Percentiles rank a stretch among this genome's conserved stretches.
Conservation (phyloP, 352 stramenopile species). For the Vaucheria bursata region DNA sequence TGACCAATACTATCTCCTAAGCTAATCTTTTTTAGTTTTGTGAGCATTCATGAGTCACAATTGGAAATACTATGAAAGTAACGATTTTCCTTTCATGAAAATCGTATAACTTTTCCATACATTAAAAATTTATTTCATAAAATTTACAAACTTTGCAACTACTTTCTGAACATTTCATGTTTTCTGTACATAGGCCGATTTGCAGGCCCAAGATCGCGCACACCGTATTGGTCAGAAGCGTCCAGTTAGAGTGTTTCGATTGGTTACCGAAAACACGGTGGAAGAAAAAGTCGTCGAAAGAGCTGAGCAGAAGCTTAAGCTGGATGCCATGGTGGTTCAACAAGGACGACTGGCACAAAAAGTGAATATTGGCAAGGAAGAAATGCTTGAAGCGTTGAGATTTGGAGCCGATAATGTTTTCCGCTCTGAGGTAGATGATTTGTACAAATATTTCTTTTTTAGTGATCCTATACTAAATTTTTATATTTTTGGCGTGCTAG, state of each 20-base stretch:
- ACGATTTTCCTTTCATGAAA: too few relatives aligned
- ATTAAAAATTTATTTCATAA: too few relatives aligned
- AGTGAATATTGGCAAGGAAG: slow-evolving; percentile 63
- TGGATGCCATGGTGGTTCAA: slow-evolving; percentile 80
- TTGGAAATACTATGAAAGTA: too few relatives aligned
- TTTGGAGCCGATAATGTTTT: slow-evolving; percentile 47
- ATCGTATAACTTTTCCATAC: too few relatives aligned
- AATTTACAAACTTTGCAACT: too few relatives aligned
- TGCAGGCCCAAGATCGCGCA: slow-evolving; percentile 97
- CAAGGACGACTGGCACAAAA: slow-evolving; percentile 67
- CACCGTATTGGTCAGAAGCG: slow-evolving; percentile 99
- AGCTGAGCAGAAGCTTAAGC: slow-evolving; percentile 75
- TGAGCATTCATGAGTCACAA: too few relatives aligned
- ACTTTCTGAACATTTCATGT: slow-evolving; percentile 85
- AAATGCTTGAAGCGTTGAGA: slow-evolving; percentile 12
- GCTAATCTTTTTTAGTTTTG: too few relatives aligned
- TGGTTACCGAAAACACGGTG: slow-evolving; percentile 96
- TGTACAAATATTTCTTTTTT: too few relatives aligned
- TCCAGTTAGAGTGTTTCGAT: slow-evolving; percentile 93
- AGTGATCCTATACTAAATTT: too few relatives aligned
- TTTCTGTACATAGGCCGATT: slow-evolving; percentile 67
- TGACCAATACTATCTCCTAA: too few relatives aligned
- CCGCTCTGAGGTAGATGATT: slow-evolving; percentile 26
- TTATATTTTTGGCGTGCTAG: too few relatives aligned
- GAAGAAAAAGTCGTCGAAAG: slow-evolving; percentile 88